A percentile compares a stretch with the other conserved stretches of the same genome.
phyloP scores from a whole-genome alignment of 495 filamentous ascomycete genomes.

The Xylaria grammica region DNA sequence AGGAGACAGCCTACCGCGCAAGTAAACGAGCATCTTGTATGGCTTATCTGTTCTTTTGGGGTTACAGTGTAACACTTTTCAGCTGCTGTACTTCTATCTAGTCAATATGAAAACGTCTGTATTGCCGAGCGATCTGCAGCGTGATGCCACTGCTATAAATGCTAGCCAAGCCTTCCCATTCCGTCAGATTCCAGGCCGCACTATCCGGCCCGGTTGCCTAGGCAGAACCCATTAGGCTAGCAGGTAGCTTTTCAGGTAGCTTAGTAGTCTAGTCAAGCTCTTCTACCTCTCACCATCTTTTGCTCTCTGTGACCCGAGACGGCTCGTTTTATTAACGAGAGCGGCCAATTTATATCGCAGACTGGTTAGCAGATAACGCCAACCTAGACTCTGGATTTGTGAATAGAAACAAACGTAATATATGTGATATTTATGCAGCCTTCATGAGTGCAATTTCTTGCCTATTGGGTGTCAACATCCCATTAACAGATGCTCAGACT shows the following conservation, averaged over 20 bases:
- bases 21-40: background rate
- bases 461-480: background rate
- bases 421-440: background rate
- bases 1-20: background rate
- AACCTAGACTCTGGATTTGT: no score
- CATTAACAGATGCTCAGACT: background rate
- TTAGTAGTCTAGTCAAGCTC: no score
- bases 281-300: no score
- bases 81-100: conserved; percentile 1
- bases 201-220: conserved; percentile 11
- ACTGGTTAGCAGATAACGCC: no score
- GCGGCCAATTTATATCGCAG: no score
- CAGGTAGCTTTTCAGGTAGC: no score
- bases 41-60: conserved; percentile 9
- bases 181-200: conserved; percentile 4
- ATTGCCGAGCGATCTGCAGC: conserved; percentile 15
- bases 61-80: conserved; percentile 19
- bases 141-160: conserved; percentile 6
- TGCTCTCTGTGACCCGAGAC: no score
- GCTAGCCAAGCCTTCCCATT: background rate
- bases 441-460: background rate
- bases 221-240: background rate
- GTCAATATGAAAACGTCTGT: conserved; percentile 13
- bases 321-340: no score
- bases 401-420: background rate